Evolutionary conservation across 2,329 filamentous ascomycete species (phyloP), one percentile per base, ranked within the genome.

Genomic region (Delphinella strobiligena): DNA sequence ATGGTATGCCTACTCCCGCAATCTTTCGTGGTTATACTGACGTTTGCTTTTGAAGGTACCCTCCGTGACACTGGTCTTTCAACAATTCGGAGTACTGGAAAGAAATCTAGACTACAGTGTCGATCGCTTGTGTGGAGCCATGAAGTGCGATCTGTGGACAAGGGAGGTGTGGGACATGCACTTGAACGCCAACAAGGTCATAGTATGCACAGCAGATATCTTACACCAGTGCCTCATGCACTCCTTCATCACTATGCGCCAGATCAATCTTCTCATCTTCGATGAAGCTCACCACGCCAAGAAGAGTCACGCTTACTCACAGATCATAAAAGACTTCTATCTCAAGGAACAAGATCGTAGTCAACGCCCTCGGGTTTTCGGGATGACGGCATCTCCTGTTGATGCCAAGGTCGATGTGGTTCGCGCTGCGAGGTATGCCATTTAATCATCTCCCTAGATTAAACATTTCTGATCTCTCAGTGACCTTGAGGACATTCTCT

Each of bases 241-340:
- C 51, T 80, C 82, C 1, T 93, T 86, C 59, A 72, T 95, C 43
- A 72, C 61, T 8, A 94, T 98, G 64, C 66, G 75, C 14, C 75
- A 82, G 49, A 86, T 96, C 58, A 96, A 89, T 52, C 71, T 98
- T 1, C 67, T 98, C 29, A 78, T 96, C 44, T 94, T 98, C 48
- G 91, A 98, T 52, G 91, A 98, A 60, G 91, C 88, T 4, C 91
- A 98, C 52, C 91, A 96, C 54, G 78, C 89, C 0, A 98, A 98
- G 61, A 93, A 89, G 57, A 82, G 87, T 37, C 91, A 98, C 52
- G 73, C 85, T 0, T 98, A 94, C 54, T 85, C 89, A 43, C 72
- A 70, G 19, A 91, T 98, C 43, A 84, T 98, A 61, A 87, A 83
- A 51, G 82, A 93, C 43, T 87, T 84, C 49, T 96, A 95, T 53